Conservation (phyloP, 805 yeast genomes). For the Candida hungchunana region DNA sequence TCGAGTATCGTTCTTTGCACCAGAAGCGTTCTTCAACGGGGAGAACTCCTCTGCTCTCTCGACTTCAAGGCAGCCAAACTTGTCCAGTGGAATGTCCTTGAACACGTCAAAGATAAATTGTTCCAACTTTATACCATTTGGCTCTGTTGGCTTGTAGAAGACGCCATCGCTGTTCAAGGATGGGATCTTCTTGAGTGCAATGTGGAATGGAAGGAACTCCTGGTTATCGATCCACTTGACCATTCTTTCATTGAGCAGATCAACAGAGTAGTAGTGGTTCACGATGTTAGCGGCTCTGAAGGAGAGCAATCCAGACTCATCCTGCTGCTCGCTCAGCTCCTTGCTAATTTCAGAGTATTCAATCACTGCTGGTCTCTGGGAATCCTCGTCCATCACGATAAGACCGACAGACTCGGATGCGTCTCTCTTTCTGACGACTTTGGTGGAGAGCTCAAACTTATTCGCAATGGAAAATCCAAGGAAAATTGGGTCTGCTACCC, state of each 20-base stretch:
- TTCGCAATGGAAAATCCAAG: conserved; percentile 78
- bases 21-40: conserved; percentile 89
- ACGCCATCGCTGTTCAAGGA: conserved; percentile 43
- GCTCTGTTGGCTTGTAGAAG: conserved; percentile 56
- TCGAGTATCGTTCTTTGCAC: conserved; percentile 80
- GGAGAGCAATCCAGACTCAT: conserved; percentile 54
- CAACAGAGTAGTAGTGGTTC: conserved; percentile 89
- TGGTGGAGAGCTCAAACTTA: conserved; percentile 75
- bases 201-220: conserved; percentile 80
- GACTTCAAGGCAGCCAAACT: conserved; percentile 92
- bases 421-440: conserved; percentile 89
- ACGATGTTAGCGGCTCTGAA: conserved; percentile 96
- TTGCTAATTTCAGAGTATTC: conserved; percentile 88
- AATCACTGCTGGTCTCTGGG: conserved; percentile 74
- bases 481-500: conserved; percentile 84
- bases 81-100: conserved; percentile 62
- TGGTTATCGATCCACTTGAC: conserved; percentile 68
- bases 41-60: conserved; percentile 82
- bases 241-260: conserved; percentile 54
- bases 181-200: conserved; percentile 88
- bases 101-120: conserved; percentile 97
- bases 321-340: conserved; percentile 66
- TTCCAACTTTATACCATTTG: conserved; percentile 92
- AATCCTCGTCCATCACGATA: conserved; percentile 62
- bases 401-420: conserved; percentile 89